These are phyloP conservation scores for Yamadazyma laniorum DNA, from an alignment of 805 yeast species.

Conservation along the genomic window DNA sequence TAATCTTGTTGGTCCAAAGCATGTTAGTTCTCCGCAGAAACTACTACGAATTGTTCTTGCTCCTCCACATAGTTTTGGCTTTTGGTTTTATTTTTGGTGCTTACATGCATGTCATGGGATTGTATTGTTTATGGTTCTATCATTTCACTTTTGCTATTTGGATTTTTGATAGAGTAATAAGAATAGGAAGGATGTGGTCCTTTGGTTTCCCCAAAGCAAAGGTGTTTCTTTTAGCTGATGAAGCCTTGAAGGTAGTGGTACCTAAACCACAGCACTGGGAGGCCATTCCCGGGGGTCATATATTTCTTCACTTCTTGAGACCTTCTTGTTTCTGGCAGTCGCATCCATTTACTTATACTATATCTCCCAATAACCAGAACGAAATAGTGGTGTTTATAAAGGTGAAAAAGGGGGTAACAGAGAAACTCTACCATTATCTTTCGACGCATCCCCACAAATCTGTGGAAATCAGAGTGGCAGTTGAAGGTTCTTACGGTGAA, in stretches of 20 bases:
- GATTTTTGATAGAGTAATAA: constrained; percentile 61
- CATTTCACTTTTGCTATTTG: constrained; percentile 63
- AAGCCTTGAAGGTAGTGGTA: constrained; percentile 49
- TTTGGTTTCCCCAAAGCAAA: constrained; percentile 62
- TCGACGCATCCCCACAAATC: constrained; percentile 17
- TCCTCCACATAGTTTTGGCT: constrained; percentile 58
- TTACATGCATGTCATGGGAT: constrained; percentile 48
- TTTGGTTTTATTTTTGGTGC: constrained; percentile 46
- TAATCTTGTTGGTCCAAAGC: constrained; percentile 45
- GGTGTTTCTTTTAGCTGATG: constrained; percentile 40
- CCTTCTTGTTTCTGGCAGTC: constrained; percentile 58
- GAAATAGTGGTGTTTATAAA: constrained; percentile 30
- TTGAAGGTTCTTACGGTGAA: constrained; percentile 42
- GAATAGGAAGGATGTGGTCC: constrained; percentile 51
- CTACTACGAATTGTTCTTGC: constrained; percentile 53
- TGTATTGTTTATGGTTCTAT: constrained; percentile 33
- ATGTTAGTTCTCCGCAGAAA: constrained; percentile 43
- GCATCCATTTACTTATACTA: constrained; percentile 59
- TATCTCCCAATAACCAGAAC: constrained; percentile 14
- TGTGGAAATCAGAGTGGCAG: constrained; percentile 28
- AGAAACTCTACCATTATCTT: constrained; percentile 20
- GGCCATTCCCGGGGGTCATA: constrained; percentile 60
- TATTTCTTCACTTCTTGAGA: constrained; percentile 51
- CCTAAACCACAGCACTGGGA: constrained; percentile 55
- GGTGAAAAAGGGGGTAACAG: constrained; percentile 35